phyloP scores from a whole-genome alignment of 306 rosid species.

The Neltuma alba region DNA sequence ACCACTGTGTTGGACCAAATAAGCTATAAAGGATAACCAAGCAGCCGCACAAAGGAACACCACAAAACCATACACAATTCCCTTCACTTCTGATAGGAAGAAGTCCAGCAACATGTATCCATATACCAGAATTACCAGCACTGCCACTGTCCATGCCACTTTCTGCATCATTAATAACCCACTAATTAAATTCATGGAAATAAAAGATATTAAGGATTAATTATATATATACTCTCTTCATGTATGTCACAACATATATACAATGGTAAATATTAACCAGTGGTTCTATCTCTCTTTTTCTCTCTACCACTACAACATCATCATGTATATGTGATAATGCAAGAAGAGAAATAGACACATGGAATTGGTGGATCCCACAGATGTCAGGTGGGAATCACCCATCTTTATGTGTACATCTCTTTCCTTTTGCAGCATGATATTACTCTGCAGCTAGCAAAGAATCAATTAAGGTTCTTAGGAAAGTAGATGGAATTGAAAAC shows the following conservation, averaged over 20 bases:
- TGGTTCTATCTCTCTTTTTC: neutral
- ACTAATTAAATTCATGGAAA: neutral
- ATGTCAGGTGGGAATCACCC: no score
- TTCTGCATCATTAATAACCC: slow-evolving; percentile 35
- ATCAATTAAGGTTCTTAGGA: no score
- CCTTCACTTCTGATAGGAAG: slow-evolving; percentile 52
- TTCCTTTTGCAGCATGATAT: no score
- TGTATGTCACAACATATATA: neutral
- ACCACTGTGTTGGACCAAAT: slow-evolving; percentile 47
- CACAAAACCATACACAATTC: slow-evolving; percentile 42
- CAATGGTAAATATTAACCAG: neutral
- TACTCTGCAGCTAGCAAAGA: no score
- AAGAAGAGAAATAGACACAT: no score
- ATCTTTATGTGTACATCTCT: no score
- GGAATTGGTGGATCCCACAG: no score
- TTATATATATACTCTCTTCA: neutral
- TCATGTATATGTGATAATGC: no score
- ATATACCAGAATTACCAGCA: slow-evolving; percentile 47
- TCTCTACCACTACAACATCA: no score
- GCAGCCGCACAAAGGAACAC: slow-evolving; percentile 42
- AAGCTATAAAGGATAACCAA: slow-evolving; percentile 49
- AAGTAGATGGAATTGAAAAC: no score
- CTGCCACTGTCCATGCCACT: slow-evolving; percentile 51
- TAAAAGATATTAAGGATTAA: neutral
- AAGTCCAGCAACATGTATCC: slow-evolving; percentile 54